Conservation (phyloP, 352 stramenopile genomes). For the Aphanomyces invadans region DNA sequence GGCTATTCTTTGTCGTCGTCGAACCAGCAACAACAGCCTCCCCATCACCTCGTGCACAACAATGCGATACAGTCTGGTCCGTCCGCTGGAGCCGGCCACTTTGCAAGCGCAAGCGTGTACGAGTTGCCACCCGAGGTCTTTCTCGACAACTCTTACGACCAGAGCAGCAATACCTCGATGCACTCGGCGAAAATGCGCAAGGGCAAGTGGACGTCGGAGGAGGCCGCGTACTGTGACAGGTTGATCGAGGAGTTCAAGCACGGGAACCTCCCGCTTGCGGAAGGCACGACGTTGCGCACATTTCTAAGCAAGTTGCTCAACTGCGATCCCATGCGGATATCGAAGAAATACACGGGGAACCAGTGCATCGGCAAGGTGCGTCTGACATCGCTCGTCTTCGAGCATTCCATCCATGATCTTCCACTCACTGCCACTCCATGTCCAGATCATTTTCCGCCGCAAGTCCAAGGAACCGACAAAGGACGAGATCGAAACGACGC, state of each 20-base stretch:
- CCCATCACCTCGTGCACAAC: neutral
- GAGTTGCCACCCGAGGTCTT: constrained; percentile 23
- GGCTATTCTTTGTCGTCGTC: neutral
- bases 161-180: neutral
- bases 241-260: constrained; percentile 97
- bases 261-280: constrained; percentile 92
- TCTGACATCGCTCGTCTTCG: neutral
- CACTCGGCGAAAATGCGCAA: constrained; percentile 61
- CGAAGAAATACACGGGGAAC: constrained; percentile 98
- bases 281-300: constrained; percentile 95
- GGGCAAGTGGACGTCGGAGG: constrained; percentile 95
- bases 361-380: constrained; percentile 96
- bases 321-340: constrained; percentile 98
- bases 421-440: too few relatives aligned
- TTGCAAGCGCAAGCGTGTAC: constrained; percentile 20
- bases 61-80: too few relatives aligned
- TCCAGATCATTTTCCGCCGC: constrained; percentile 58
- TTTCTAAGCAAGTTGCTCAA: constrained; percentile 97
- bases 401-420: too few relatives aligned
- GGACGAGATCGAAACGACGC: constrained; percentile 70
- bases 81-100: neutral
- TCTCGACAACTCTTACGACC: constrained; percentile 21
- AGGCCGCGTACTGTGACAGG: constrained; percentile 95
- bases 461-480: constrained; percentile 69
- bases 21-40: neutral